Percentiles rank a stretch among this genome's conserved stretches.
These are phyloP conservation scores for Malus asiatica DNA, from an alignment of 306 rosid species.

Conservation along the genomic window DNA sequence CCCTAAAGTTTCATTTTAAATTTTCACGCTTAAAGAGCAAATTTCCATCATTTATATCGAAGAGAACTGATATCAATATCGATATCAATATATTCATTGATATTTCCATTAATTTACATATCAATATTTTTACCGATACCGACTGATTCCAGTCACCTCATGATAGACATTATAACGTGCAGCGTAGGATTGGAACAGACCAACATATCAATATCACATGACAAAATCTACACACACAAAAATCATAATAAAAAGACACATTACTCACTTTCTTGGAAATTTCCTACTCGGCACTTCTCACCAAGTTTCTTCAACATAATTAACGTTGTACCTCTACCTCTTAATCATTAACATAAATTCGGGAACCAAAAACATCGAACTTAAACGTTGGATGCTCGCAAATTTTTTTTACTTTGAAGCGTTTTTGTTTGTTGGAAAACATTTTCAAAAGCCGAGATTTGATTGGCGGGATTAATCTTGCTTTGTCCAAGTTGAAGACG, in stretches of 20 bases:
- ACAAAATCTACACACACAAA: not conserved
- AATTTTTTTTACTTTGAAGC: not conserved
- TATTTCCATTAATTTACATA: no score
- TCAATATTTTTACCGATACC: no score
- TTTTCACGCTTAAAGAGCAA: no score
- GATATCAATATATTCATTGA: no score
- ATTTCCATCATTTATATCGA: no score
- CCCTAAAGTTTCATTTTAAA: no score
- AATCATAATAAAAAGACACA: not conserved
- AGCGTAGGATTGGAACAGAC: not conserved
- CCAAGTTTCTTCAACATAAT: not conserved
- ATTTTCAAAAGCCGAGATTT: not conserved
- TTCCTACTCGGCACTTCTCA: slow-evolving; percentile 3
- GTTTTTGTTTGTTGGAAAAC: no score
- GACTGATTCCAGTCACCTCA: no score
- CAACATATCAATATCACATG: not conserved
- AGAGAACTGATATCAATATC: no score
- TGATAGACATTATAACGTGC: not conserved
- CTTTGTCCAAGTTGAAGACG: not conserved
- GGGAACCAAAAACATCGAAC: not conserved
- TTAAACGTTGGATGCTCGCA: not conserved
- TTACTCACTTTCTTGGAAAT: slow-evolving; percentile 12
- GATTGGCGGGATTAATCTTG: not conserved
- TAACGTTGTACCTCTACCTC: not conserved
- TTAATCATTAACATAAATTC: not conserved